Base-by-base conservation (phyloP, 495 filamentous ascomycete genomes). In the Trichoderma parareesei region DNA sequence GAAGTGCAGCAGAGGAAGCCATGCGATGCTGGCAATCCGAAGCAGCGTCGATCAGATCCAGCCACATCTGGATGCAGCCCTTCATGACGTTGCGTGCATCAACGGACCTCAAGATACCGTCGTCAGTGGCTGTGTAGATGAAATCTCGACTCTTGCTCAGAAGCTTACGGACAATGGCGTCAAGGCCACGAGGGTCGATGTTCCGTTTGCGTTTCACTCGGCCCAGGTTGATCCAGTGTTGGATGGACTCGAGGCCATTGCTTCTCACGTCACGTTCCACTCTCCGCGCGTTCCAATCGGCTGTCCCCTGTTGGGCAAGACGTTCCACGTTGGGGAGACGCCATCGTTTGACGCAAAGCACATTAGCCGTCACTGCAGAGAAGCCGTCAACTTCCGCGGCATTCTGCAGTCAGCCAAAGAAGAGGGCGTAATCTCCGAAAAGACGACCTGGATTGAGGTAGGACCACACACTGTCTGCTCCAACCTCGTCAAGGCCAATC, bases 131-230 rank as follows among this genome's bases (percentile, higher is more conserved):
- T 66, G 74, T 7, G 69, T 71, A 6, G 67, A 69, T 0, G 75
- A 84, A 67, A 85, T 91, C 13, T 75, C 84, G 38, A 68, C 77
- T 13, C 74, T 92, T 67, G 79, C 85, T 27, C 80, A 87, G 64
- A 73, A 79, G 38, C 82, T 92, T 18, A 76, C 73, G 20, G 81
- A 82, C 14, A 85, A 85, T 2, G 81, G 89, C 16, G 77, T 82
- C 70, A 92, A 90, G 72, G 86, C 80, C 69, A 89, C 83, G 0
- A 85, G 84, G 66, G 80, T 94, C 4, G 83, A 85, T 43, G 84
- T 92, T 14, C 88, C 88, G 40, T 93, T 86, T 64, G 91, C 90
- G 14, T 94, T 92, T 81, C 91, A 95, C 73, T 89, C 90, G 5
- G 79, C 84, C 0, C 91, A 93, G 69, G 85, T 93, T 35, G 88